Conservation (phyloP, 2,329 filamentous ascomycete species). For the Alternaria sp. region DNA sequence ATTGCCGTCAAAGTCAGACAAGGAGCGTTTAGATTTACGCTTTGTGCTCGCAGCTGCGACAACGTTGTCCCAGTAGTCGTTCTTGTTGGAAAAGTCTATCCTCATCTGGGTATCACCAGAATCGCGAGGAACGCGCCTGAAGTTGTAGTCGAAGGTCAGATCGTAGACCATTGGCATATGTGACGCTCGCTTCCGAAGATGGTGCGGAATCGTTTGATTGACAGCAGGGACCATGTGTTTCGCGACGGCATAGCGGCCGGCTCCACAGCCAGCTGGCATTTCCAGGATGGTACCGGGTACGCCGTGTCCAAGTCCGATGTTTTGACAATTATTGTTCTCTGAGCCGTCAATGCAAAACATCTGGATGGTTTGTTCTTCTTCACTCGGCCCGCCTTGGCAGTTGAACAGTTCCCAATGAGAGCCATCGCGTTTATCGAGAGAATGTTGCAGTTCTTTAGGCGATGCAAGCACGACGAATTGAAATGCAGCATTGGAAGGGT, state of each 20-base stretch:
- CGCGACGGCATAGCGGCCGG: conserved; percentile 51
- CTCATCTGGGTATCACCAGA: conserved; percentile 17
- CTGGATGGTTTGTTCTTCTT: conserved; percentile 45
- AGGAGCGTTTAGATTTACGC: conserved; percentile 38
- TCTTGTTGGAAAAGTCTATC: conserved; percentile 15
- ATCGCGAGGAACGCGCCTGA: conserved; percentile 6
- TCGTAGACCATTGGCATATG: conserved; percentile 10
- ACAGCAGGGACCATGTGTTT: conserved; percentile 28
- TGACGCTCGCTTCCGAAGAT: conserved; percentile 15
- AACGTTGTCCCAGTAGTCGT: conserved; percentile 18
- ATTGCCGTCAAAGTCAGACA: conserved; percentile 38
- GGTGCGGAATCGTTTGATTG: background rate
- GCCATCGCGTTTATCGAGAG: conserved; percentile 53
- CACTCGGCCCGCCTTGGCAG: conserved; percentile 39
- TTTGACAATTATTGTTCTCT: conserved; percentile 47
- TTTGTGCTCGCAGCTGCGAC: conserved; percentile 20
- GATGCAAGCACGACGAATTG: conserved; percentile 41
- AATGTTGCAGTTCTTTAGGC: conserved; percentile 44
- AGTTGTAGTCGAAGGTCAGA: conserved; percentile 21
- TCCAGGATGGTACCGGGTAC: conserved; percentile 50
- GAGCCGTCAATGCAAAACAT: conserved; percentile 49
- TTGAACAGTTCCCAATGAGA: conserved; percentile 55
- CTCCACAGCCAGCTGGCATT: conserved; percentile 52
- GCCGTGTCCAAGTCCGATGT: conserved; percentile 48
- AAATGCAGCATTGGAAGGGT: conserved; percentile 30